phyloP scores from a whole-genome alignment of 176 grass and related monocot species.

The Alopecurus myosuroides region DNA sequence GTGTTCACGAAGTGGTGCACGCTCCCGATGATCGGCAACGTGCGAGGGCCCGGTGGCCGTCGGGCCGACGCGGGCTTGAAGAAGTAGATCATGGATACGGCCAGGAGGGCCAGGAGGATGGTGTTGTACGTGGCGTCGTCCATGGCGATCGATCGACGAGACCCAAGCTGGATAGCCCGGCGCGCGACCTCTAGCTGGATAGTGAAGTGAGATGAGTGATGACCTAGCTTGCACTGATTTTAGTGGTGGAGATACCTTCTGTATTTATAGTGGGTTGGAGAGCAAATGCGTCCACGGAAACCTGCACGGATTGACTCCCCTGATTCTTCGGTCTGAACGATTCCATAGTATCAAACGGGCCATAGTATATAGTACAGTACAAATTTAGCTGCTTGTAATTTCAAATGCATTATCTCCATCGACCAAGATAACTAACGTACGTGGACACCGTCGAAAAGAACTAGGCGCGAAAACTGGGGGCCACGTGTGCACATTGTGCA shows the following conservation, averaged over 20 bases:
- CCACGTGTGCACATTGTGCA: not conserved
- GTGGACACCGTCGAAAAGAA: not conserved
- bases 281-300: not conserved
- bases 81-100: slow-evolving; percentile 24
- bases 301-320: not conserved
- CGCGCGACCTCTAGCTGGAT: not conserved
- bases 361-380: too few species aligned
- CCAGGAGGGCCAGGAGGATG: slow-evolving; percentile 22
- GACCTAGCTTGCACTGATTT: not conserved
- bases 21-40: slow-evolving; percentile 34
- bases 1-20: slow-evolving; percentile 34
- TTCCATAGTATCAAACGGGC: not conserved
- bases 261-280: not conserved
- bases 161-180: not conserved
- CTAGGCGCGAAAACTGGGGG: not conserved
- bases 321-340: not conserved
- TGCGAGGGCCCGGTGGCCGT: not conserved
- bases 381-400: not conserved
- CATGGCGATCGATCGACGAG: not conserved
- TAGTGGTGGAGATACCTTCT: not conserved
- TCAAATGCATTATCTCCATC: not conserved
- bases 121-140: slow-evolving; percentile 23
- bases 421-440: not conserved
- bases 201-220: not conserved
- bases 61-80: not conserved